A percentile compares a stretch with the other conserved stretches of the same genome.
Conservation (phyloP, 805 yeast genomes). For the Debaryomyces prosopidis region DNA sequence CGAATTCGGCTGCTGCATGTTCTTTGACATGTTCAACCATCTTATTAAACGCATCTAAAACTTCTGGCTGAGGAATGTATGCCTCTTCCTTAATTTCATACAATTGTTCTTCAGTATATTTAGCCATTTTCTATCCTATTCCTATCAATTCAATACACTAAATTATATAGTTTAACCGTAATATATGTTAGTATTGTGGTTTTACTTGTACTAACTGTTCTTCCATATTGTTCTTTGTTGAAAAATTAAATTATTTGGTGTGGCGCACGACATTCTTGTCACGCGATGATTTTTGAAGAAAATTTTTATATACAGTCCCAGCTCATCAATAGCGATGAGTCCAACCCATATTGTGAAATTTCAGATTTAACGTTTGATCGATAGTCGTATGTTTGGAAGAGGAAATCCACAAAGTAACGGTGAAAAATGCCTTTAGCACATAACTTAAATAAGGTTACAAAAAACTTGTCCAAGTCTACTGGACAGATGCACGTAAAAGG, state of each 20-base stretch:
- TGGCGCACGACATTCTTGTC: not conserved
- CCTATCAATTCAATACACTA: not conserved
- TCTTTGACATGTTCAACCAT: conserved; percentile 68
- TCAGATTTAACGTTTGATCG: too few species aligned
- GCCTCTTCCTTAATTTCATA: conserved; percentile 57
- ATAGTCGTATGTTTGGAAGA: too few species aligned
- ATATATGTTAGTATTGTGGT: not conserved
- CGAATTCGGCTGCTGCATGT: conserved; percentile 28
- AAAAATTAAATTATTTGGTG: not conserved
- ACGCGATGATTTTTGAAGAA: not conserved
- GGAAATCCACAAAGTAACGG: not conserved
- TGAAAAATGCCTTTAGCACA: conserved; percentile 67
- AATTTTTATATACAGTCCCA: too few species aligned
- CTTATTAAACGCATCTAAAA: conserved; percentile 62
- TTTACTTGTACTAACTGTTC: too few species aligned
- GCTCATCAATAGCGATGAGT: conserved; percentile 2
- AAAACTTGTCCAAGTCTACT: conserved; percentile 54
- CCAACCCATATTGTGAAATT: not conserved
- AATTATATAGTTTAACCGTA: not conserved
- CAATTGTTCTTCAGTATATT: conserved; percentile 74
- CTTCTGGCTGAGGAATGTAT: conserved; percentile 60
- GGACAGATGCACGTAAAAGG: conserved; percentile 82
- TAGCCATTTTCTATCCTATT: conserved; percentile 39
- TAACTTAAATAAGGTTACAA: conserved; percentile 63
- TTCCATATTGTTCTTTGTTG: not conserved